Evolutionary conservation across 2,329 filamentous ascomycete genomes (phyloP).

Genomic region (Fusarium irregulare): DNA sequence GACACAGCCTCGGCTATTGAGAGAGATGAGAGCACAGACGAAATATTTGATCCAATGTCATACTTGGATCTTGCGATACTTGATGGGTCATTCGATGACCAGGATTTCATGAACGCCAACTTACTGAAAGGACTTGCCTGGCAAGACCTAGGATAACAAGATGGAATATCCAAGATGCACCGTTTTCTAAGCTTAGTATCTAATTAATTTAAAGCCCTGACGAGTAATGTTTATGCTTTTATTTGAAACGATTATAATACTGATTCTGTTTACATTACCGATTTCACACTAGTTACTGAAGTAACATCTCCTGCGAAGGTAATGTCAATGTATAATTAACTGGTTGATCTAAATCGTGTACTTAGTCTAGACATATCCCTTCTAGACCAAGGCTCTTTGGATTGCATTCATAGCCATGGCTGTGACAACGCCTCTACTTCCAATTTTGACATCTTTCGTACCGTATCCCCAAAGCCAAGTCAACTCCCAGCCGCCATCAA

Average conservation of each 20-base stretch:
- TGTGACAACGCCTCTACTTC: slow-evolving; percentile 6
- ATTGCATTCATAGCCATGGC: slow-evolving; percentile 20
- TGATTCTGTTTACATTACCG: too few species aligned
- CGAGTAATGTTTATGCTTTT: too few species aligned
- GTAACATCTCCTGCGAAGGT: too few species aligned
- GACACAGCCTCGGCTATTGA: background rate
- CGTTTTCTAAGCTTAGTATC: too few species aligned
- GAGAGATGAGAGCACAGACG: background rate
- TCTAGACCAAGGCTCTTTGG: background rate
- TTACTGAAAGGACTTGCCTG: background rate
- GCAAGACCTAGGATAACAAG: background rate
- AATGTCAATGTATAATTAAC: too few species aligned
- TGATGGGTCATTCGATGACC: background rate
- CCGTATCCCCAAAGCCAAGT: slow-evolving; percentile 3
- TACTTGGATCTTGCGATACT: background rate
- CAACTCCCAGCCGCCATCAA: slow-evolving; percentile 9
- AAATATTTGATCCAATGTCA: background rate
- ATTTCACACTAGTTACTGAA: too few species aligned
- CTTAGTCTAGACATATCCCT: too few species aligned
- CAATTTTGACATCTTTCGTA: background rate
- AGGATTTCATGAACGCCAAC: background rate
- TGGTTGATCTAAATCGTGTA: too few species aligned
- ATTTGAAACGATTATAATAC: too few species aligned
- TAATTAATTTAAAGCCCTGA: too few species aligned
- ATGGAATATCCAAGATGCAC: too few species aligned